phyloP scores from a whole-genome alignment of 805 yeast species.

The Kluyveromyces dobzhanskii region DNA sequence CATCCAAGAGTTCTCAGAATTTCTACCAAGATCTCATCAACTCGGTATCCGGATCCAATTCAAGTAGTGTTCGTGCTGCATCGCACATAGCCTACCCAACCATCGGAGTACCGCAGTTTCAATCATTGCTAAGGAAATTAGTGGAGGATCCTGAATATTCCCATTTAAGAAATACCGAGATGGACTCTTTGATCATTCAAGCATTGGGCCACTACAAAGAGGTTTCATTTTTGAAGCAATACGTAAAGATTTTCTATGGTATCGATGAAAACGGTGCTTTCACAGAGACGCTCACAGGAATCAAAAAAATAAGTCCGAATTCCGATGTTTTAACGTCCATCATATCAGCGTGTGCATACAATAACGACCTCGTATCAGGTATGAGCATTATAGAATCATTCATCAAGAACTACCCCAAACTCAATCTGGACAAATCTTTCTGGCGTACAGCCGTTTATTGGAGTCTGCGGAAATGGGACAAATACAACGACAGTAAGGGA shows the following conservation, averaged over 20 bases:
- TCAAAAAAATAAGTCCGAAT: slow-evolving; percentile 10
- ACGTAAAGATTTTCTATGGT: slow-evolving; percentile 16
- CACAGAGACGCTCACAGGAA: not conserved
- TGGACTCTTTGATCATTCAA: slow-evolving; percentile 19
- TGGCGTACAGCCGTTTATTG: slow-evolving; percentile 22
- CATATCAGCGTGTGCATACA: slow-evolving; percentile 14
- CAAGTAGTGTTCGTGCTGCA: slow-evolving; percentile 5
- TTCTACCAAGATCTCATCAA: slow-evolving; percentile 1
- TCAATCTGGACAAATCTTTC: slow-evolving; percentile 15
- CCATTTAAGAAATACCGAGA: slow-evolving; percentile 6
- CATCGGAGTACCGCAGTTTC: slow-evolving; percentile 7
- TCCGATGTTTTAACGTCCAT: slow-evolving; percentile 17
- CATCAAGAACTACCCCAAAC: slow-evolving; percentile 13
- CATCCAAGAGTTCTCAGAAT: not conserved
- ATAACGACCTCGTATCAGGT: slow-evolving; percentile 11
- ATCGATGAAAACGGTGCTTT: slow-evolving; percentile 3
- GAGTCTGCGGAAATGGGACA: slow-evolving; percentile 13
- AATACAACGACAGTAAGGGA: slow-evolving; percentile 11
- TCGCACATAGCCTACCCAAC: slow-evolving; percentile 6
- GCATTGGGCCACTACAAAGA: slow-evolving; percentile 20
- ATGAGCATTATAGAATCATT: slow-evolving; percentile 14
- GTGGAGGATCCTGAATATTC: slow-evolving; percentile 10
- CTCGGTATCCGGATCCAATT: not conserved
- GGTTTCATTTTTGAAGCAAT: slow-evolving; percentile 12
- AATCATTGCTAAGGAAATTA: slow-evolving; percentile 9